Evolutionary conservation across 2,329 filamentous ascomycete genomes (phyloP).

Genomic region (Fusarium sp.): DNA sequence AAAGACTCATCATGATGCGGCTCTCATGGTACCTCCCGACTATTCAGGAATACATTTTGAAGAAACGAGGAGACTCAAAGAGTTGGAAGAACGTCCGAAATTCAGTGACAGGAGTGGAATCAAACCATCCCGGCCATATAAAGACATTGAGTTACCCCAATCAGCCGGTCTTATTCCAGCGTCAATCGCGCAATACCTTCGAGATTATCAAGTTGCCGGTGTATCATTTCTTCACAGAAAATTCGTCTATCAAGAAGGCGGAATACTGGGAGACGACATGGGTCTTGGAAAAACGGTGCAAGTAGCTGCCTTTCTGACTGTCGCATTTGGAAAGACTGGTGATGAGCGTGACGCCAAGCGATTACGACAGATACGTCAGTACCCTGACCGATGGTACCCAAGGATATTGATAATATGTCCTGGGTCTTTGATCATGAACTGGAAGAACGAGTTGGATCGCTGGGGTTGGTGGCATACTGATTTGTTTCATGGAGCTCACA

Average conservation of each 20-base stretch:
- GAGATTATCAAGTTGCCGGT: conserved; percentile 92
- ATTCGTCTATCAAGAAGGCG: conserved; percentile 92
- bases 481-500: conserved; percentile 78
- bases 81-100: conserved; percentile 76
- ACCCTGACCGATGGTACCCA: conserved; percentile 78
- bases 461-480: conserved; percentile 98
- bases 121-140: conserved; percentile 78
- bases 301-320: conserved; percentile 91
- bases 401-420: conserved; percentile 89
- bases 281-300: conserved; percentile 97
- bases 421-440: conserved; percentile 89
- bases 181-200: conserved; percentile 89
- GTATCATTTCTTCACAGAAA: conserved; percentile 87
- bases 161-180: conserved; percentile 89
- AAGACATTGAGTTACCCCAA: conserved; percentile 81
- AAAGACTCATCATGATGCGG: conserved; percentile 74
- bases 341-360: conserved; percentile 88
- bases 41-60: conserved; percentile 83
- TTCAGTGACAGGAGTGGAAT: conserved; percentile 71
- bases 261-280: conserved; percentile 97
- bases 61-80: conserved; percentile 53
- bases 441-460: conserved; percentile 85
- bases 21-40: conserved; percentile 82
- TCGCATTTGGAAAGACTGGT: conserved; percentile 93
- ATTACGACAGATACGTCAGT: conserved; percentile 86